Evolutionary conservation across 2,329 filamentous ascomycete genomes (phyloP), one percentile per base, ranked within the genome.

Genomic region (Lasiodiplodia sp.): DNA sequence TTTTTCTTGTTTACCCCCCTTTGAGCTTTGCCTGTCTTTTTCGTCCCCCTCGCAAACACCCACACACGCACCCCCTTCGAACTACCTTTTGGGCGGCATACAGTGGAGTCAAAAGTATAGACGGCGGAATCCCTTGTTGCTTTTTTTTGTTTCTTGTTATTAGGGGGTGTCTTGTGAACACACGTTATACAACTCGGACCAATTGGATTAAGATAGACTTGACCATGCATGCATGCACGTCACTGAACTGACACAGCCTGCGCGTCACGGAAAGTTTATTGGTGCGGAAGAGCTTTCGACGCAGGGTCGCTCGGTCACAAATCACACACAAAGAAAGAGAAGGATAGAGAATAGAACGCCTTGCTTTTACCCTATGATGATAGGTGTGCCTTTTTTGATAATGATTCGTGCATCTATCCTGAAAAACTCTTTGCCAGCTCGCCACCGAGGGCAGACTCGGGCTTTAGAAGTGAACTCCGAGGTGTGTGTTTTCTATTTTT

Each of bases 131-230:
- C 25, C 23, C 8, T 47, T 49, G 23, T 44, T 44, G 38, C 37
- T 49, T 66, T 56, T 47, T 44, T 49, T 47, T 37, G 11, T 21
- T 71, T 74, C 70, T 70, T 69, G 68, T 74, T 73, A 34, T 70
- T 71, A 72, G 18, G 23, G 52, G 52, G 28, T 28, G 28, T 56
- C 25, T 56, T 34, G 23, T 28, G 28, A 28, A 28, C 28, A 28
- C n/a, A 47, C 40, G 40, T 8, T 47, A 47, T 47, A 47, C 40
- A 47, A n/a, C n/a, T 47, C 40, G 40, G 40, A 47, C 40, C 40
- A 47, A n/a, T 47, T 47, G 40, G 40, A 47, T 47, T 47, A n/a
- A 47, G 38, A 52, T 52, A 52, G 25, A 52, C 49, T 23, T 52
- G 49, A 52, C 49, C 18, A 47, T n/a, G 40, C 40, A 47, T 47